These are phyloP conservation scores for Candida sojae DNA, from an alignment of 1,139 yeast genomes.

Conservation along the genomic window DNA sequence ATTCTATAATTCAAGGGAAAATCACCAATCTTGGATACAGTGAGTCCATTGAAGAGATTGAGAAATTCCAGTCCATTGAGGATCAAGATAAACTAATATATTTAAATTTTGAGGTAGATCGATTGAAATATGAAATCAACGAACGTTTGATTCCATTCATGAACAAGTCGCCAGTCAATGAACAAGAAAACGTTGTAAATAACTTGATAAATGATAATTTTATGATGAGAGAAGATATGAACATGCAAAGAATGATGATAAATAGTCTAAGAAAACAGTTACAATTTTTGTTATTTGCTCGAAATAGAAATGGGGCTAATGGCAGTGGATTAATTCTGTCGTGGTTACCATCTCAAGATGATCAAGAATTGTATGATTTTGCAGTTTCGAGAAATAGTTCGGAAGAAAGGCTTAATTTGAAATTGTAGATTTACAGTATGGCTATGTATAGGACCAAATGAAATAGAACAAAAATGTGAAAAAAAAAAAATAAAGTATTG, in stretches of 20 bases:
- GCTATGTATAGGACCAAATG: background rate
- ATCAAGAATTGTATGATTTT: constrained; percentile 10
- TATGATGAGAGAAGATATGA: constrained; percentile 51
- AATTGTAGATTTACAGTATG: constrained; percentile 15
- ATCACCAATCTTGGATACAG: constrained; percentile 53
- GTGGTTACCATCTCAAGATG: constrained; percentile 5
- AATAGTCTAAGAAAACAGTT: constrained; percentile 53
- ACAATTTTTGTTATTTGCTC: constrained; percentile 48
- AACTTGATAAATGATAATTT: constrained; percentile 43
- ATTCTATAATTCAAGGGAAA: constrained; percentile 52
- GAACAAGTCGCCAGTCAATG: constrained; percentile 30
- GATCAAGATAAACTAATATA: constrained; percentile 35
- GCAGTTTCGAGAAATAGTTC: constrained; percentile 29
- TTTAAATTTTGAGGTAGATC: constrained; percentile 39
- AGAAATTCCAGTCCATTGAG: constrained; percentile 23
- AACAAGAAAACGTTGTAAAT: constrained; percentile 39
- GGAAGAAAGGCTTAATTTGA: constrained; percentile 41
- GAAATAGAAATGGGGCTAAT: constrained; percentile 19
- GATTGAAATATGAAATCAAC: constrained; percentile 45
- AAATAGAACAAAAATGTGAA: background rate
- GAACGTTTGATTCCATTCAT: constrained; percentile 43
- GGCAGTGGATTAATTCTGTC: background rate
- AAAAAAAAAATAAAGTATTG: background rate
- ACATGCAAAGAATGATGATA: constrained; percentile 45
- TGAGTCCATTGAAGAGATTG: constrained; percentile 49